Evolutionary conservation across 352 stramenopile species (phyloP).

Genomic region (Globisporangium nunn): DNA sequence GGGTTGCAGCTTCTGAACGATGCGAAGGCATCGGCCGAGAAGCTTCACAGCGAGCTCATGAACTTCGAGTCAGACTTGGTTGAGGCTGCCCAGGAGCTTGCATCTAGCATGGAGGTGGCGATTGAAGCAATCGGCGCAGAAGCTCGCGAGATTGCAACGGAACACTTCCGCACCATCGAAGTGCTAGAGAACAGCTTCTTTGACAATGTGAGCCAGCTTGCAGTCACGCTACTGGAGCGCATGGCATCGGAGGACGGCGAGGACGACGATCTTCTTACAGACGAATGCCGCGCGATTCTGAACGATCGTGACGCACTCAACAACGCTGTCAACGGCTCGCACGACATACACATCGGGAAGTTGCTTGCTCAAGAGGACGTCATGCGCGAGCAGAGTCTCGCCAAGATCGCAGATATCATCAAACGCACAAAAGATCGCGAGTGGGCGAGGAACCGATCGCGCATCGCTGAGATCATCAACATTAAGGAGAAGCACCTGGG

Average conservation of each 20-base stretch:
- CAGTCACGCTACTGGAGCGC: slow-evolving; percentile 63
- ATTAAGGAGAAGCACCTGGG: slow-evolving; percentile 64
- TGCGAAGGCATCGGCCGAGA: slow-evolving; percentile 74
- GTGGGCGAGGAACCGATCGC: slow-evolving; percentile 66
- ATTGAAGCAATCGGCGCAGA: slow-evolving; percentile 64
- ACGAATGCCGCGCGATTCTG: slow-evolving; percentile 74
- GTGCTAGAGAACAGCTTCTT: slow-evolving; percentile 90
- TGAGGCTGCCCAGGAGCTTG: slow-evolving; percentile 64
- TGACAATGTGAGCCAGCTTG: slow-evolving; percentile 75
- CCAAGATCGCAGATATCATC: slow-evolving; percentile 59
- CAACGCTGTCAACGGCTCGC: slow-evolving; percentile 85
- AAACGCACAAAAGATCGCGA: slow-evolving; percentile 57
- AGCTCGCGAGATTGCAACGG: slow-evolving; percentile 52
- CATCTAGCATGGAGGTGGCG: slow-evolving; percentile 45
- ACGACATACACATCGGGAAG: slow-evolving; percentile 90
- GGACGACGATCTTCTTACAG: slow-evolving; percentile 70
- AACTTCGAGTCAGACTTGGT: slow-evolving; percentile 86
- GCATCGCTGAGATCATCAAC: slow-evolving; percentile 64
- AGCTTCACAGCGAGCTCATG: slow-evolving; percentile 84
- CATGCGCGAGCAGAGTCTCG: slow-evolving; percentile 74
- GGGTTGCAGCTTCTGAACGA: slow-evolving; percentile 78
- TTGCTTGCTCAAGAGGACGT: slow-evolving; percentile 80
- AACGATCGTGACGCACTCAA: slow-evolving; percentile 80
- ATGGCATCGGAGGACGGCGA: slow-evolving; percentile 74
- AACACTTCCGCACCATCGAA: slow-evolving; percentile 87